These are phyloP conservation scores for Mychonastes homosphaera DNA, from an alignment of 139 green algal genomes.

Conservation along the genomic window DNA sequence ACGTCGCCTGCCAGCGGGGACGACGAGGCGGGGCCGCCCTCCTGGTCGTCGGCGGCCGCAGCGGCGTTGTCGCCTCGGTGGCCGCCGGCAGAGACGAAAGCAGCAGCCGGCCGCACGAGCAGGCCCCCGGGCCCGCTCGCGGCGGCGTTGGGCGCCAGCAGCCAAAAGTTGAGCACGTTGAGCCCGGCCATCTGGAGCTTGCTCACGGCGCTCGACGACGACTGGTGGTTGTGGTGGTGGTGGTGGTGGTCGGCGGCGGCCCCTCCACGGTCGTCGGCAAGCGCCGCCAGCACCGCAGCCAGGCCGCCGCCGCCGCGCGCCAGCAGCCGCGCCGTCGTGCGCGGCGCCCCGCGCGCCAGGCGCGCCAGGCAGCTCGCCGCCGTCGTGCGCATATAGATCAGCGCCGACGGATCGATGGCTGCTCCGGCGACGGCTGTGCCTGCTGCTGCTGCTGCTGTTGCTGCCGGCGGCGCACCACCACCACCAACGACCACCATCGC, in stretches of 20 bases:
- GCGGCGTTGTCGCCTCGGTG: too few relatives aligned
- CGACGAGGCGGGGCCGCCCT: too few relatives aligned
- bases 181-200: slow-evolving; percentile 56
- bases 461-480: slow-evolving; percentile 16
- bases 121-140: too few relatives aligned
- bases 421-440: too few relatives aligned
- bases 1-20: slow-evolving; percentile 33
- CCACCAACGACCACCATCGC: slow-evolving; percentile 15
- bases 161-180: slow-evolving; percentile 64
- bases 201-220: too few relatives aligned
- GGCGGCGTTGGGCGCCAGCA: slow-evolving; percentile 21
- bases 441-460: slow-evolving; percentile 23
- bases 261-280: too few relatives aligned
- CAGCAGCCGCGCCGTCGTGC: slow-evolving; percentile 8
- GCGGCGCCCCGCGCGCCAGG: slow-evolving; percentile 34
- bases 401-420: too few relatives aligned
- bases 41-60: too few relatives aligned
- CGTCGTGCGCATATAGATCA: slow-evolving; percentile 58
- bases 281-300: not conserved
- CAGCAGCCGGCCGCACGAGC: slow-evolving; percentile 2
- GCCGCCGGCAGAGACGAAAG: not conserved
- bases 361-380: slow-evolving; percentile 58
- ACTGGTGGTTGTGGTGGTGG: too few relatives aligned
- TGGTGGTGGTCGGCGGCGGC: too few relatives aligned
- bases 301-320: not conserved